Conservation (phyloP, 2,329 filamentous ascomycete genomes). For the Colletotrichum falcatum region DNA sequence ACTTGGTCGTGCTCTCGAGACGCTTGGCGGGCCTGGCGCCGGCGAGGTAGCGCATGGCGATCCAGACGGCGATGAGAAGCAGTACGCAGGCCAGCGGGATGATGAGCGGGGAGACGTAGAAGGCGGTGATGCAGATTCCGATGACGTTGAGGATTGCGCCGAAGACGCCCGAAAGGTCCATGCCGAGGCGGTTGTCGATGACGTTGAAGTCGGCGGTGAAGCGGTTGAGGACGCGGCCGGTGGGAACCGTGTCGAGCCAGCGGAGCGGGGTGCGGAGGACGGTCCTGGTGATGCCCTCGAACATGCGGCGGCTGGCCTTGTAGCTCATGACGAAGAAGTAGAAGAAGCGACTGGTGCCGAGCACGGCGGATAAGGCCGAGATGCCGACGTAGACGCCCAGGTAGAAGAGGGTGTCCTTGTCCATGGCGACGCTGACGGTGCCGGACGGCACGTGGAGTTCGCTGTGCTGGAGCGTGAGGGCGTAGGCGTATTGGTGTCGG, state of each 20-base stretch:
- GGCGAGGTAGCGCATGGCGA: conserved; percentile 73
- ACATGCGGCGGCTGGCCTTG: conserved; percentile 75
- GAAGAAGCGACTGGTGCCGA: conserved; percentile 73
- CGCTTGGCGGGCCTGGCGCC: conserved; percentile 81
- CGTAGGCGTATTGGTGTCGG: conserved; percentile 34
- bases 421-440: conserved; percentile 45
- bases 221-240: conserved; percentile 81
- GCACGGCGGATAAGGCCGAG: conserved; percentile 65
- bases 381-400: conserved; percentile 75
- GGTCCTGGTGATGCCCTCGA: conserved; percentile 73
- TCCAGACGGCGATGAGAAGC: conserved; percentile 66
- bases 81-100: conserved; percentile 71
- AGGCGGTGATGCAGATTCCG: conserved; percentile 74
- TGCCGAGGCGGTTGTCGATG: conserved; percentile 75
- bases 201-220: conserved; percentile 83
- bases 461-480: conserved; percentile 59
- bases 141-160: conserved; percentile 71
- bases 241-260: conserved; percentile 84
- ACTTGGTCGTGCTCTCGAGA: conserved; percentile 81
- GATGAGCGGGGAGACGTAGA: conserved; percentile 76
- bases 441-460: conserved; percentile 51
- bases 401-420: conserved; percentile 69
- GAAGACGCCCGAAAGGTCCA: conserved; percentile 70
- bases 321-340: conserved; percentile 75
- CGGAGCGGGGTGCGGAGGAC: conserved; percentile 79